Conservation (phyloP, 208 protist species). For the Tetramitus jugosus region DNA sequence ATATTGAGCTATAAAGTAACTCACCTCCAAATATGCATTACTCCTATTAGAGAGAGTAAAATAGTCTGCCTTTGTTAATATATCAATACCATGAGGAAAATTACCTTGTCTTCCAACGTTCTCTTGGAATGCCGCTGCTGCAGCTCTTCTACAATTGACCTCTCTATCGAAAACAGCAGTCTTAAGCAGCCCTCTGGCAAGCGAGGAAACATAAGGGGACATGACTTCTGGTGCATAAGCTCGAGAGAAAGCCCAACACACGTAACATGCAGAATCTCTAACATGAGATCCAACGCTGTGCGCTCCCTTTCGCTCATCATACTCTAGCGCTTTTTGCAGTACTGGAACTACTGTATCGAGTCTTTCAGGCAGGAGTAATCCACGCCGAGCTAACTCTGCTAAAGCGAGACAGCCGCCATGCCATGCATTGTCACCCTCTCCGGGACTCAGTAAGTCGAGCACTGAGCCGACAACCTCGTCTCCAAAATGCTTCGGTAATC, state of each 20-base stretch:
- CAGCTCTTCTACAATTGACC: constrained; percentile 77
- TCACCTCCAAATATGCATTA: constrained; percentile 74
- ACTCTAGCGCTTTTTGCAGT: constrained; percentile 68
- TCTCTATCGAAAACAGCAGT: constrained; percentile 76
- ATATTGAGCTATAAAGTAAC: constrained; percentile 53
- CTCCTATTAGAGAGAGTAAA: constrained; percentile 79
- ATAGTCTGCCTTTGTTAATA: constrained; percentile 91
- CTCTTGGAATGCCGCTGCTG: constrained; percentile 81
- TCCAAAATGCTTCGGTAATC: constrained; percentile 71
- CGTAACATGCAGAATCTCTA: constrained; percentile 94
- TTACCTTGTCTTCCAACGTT: constrained; percentile 76
- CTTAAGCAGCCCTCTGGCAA: constrained; percentile 63
- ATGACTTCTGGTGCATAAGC: constrained; percentile 84
- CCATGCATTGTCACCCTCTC: constrained; percentile 66
- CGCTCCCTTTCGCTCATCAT: constrained; percentile 83
- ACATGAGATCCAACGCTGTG: constrained; percentile 92
- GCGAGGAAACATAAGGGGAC: constrained; percentile 54
- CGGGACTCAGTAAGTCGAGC: constrained; percentile 56
- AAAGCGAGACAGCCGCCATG: constrained; percentile 89
- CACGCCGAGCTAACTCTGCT: constrained; percentile 87
- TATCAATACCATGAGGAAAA: constrained; percentile 91
- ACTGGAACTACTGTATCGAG: constrained; percentile 60
- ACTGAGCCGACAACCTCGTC: constrained; percentile 74
- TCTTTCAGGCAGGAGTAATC: constrained; percentile 68
- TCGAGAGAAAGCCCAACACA: constrained; percentile 94